Evolutionary conservation across 148 eudicot genomes (phyloP).

Genomic region (Fagopyrum homotropicum): DNA sequence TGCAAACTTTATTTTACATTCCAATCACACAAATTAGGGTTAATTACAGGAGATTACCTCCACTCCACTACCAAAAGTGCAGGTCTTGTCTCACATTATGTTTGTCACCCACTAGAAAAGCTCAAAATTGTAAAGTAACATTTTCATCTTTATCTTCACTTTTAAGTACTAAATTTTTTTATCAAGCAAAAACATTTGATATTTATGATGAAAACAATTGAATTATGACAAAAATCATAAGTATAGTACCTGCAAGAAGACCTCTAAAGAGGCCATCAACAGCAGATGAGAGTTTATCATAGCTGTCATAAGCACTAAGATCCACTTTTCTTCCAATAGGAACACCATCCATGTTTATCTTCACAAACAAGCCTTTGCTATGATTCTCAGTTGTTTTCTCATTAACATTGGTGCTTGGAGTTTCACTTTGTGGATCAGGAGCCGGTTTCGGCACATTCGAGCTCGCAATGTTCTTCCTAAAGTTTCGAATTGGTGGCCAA

Average conservation of each 20-base stretch:
- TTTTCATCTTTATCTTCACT: background rate
- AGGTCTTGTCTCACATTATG: background rate
- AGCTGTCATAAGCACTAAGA: slow-evolving; percentile 61
- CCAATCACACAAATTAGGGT: background rate
- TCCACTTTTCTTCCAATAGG: slow-evolving; percentile 97
- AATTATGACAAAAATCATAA: background rate
- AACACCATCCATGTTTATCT: slow-evolving; percentile 96
- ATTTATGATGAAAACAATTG: background rate
- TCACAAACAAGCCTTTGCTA: slow-evolving; percentile 66
- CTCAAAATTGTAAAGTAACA: background rate
- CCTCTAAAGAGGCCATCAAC: slow-evolving; percentile 88
- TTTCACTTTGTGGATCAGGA: slow-evolving; percentile 17
- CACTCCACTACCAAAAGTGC: background rate
- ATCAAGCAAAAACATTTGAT: background rate
- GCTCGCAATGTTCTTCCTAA: slow-evolving; percentile 72
- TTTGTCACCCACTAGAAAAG: background rate
- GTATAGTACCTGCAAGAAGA: slow-evolving; percentile 69
- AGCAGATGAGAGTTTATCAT: slow-evolving; percentile 69
- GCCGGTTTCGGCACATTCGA: slow-evolving; percentile 39
- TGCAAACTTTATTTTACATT: background rate
- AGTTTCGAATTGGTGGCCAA: slow-evolving; percentile 96
- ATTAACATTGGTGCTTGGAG: slow-evolving; percentile 27
- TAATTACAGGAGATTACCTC: background rate
- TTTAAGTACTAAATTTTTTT: background rate
- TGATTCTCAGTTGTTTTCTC: slow-evolving; percentile 33